Evolutionary conservation across 164 flowering plant species (phyloP).

Genomic region (Sextonia rubra): DNA sequence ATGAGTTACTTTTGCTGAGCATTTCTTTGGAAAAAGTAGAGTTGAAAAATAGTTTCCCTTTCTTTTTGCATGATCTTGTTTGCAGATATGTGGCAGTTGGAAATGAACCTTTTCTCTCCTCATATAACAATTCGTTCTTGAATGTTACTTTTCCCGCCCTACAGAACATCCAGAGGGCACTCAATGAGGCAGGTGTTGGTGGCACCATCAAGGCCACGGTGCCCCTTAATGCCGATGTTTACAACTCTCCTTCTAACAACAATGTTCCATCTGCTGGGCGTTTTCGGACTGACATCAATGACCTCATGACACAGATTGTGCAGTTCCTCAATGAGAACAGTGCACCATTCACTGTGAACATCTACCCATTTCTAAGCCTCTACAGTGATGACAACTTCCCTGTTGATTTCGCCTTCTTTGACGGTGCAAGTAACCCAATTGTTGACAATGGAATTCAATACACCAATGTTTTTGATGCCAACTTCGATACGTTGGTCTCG

Average conservation of each 20-base stretch:
- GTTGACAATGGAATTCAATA: constrained; percentile 25
- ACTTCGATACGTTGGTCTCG: constrained; percentile 40
- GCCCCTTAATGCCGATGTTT: constrained; percentile 52
- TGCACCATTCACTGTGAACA: constrained; percentile 48
- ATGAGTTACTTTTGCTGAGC: too few relatives aligned
- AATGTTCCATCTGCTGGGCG: constrained; percentile 45
- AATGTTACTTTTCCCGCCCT: constrained; percentile 42
- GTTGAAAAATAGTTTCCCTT: background rate
- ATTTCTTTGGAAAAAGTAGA: too few relatives aligned
- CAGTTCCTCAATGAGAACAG: constrained; percentile 31
- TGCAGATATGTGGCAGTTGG: constrained; percentile 43
- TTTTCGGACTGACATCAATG: constrained; percentile 37
- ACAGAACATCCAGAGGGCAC: constrained; percentile 44
- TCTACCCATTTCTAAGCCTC: constrained; percentile 44
- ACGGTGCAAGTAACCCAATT: constrained; percentile 28
- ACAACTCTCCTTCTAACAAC: constrained; percentile 27
- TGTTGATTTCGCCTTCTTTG: constrained; percentile 45
- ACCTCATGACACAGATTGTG: constrained; percentile 32
- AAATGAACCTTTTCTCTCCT: constrained; percentile 42
- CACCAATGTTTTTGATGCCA: constrained; percentile 46
- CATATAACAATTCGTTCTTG: constrained; percentile 34
- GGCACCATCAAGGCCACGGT: constrained; percentile 42
- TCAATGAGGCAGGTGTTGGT: constrained; percentile 39
- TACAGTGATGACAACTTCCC: constrained; percentile 34
- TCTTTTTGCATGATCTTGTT: background rate